Conservation (phyloP, 176 grass and related monocot genomes). For the Elaeis guineensis region DNA sequence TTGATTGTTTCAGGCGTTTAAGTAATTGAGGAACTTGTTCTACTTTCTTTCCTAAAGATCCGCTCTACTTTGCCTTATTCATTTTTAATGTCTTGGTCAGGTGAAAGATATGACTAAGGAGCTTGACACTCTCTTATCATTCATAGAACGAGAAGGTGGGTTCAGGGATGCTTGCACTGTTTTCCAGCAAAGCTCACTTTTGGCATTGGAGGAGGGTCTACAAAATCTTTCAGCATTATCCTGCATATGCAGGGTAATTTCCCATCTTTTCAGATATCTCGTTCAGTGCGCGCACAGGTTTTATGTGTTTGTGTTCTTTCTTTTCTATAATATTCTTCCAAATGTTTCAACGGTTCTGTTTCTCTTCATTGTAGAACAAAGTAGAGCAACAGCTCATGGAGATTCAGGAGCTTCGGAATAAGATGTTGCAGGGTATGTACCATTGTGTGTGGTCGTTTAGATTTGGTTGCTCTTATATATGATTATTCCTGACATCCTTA, state of each 20-base stretch:
- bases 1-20: too few relatives aligned
- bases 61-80: background rate
- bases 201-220: constrained; percentile 46
- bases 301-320: constrained; percentile 1
- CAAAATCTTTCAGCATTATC: constrained; percentile 52
- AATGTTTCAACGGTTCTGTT: constrained; percentile 16
- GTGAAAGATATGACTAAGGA: constrained; percentile 76
- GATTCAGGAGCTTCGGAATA: constrained; percentile 72
- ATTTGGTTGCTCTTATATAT: too few relatives aligned
- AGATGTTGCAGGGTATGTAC: constrained; percentile 72
- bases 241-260: constrained; percentile 55
- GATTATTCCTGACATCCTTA: too few relatives aligned
- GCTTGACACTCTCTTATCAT: constrained; percentile 54
- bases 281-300: background rate
- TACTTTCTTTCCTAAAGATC: too few relatives aligned
- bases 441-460: background rate
- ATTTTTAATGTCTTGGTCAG: constrained; percentile 19
- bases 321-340: constrained; percentile 16
- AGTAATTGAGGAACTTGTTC: too few relatives aligned
- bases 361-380: constrained; percentile 51
- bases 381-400: constrained; percentile 54
- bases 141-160: constrained; percentile 78
- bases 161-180: constrained; percentile 70
- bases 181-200: constrained; percentile 58
- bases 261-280: too few relatives aligned